phyloP scores from a whole-genome alignment of 164 flowering plant genomes.

The Kalanchoe fedtschenkoi region DNA sequence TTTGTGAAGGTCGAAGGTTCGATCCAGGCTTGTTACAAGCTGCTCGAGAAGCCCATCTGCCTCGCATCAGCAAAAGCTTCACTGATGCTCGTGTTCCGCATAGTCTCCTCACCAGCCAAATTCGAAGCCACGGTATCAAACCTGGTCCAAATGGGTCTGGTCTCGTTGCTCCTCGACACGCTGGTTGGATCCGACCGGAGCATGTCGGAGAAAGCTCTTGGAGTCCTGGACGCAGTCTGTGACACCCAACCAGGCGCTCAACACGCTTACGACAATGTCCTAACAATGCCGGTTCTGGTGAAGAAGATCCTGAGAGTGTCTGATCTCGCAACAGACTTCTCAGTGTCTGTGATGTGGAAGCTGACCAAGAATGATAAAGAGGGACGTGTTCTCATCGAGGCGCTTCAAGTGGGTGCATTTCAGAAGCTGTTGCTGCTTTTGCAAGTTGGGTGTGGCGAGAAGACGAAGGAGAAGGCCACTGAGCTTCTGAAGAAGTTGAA shows the following conservation, averaged over 20 bases:
- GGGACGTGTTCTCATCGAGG: slow-evolving; percentile 36
- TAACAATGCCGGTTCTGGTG: slow-evolving; percentile 53
- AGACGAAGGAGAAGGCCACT: slow-evolving; percentile 58
- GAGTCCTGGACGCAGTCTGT: slow-evolving; percentile 42
- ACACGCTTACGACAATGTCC: slow-evolving; percentile 29
- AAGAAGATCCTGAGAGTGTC: slow-evolving; percentile 69
- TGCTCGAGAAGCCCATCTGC: slow-evolving; percentile 50
- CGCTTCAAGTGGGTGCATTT: slow-evolving; percentile 62
- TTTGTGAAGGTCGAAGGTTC: slow-evolving; percentile 29
- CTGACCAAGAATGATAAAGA: slow-evolving; percentile 33
- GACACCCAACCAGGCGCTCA: slow-evolving; percentile 22
- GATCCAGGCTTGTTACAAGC: slow-evolving; percentile 31
- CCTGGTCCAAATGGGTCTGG: slow-evolving; percentile 38
- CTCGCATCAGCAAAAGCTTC: slow-evolving; percentile 50
- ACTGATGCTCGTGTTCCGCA: slow-evolving; percentile 26
- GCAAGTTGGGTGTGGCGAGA: slow-evolving; percentile 64
- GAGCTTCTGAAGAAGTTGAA: slow-evolving; percentile 70
- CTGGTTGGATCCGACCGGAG: slow-evolving; percentile 45
- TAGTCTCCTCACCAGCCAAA: slow-evolving; percentile 24
- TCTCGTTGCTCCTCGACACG: slow-evolving; percentile 36
- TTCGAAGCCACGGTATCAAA: slow-evolving; percentile 8
- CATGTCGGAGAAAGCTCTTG: slow-evolving; percentile 55
- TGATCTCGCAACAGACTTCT: slow-evolving; percentile 47
- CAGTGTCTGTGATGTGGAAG: slow-evolving; percentile 62
- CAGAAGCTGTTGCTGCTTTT: slow-evolving; percentile 68